Conservation (phyloP, 164 flowering plant genomes). For the Sedum album region DNA sequence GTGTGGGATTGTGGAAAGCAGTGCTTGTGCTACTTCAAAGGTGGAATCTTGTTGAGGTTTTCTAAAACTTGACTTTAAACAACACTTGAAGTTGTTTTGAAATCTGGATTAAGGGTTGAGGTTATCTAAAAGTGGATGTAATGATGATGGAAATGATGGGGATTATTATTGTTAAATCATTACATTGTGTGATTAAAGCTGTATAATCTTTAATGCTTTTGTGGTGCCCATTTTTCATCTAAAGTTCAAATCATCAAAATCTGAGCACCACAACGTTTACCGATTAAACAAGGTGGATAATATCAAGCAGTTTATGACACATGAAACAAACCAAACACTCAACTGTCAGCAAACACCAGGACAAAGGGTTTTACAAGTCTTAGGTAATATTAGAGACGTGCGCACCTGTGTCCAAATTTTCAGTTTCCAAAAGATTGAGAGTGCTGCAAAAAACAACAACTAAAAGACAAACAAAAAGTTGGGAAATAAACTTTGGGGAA, state of each 20-base stretch:
- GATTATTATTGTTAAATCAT: constrained; percentile 50
- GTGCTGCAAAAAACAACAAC: neutral
- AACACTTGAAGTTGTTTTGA: too few species aligned
- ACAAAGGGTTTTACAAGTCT: too few species aligned
- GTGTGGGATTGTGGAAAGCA: too few species aligned
- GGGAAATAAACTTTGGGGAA: too few species aligned
- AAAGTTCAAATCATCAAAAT: neutral
- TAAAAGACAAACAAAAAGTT: neutral
- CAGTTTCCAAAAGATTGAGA: constrained; percentile 2
- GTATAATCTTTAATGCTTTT: neutral
- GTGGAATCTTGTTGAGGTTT: too few species aligned
- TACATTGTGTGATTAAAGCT: constrained; percentile 22
- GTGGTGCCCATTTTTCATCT: neutral
- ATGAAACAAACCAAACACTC: neutral
- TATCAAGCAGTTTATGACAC: neutral
- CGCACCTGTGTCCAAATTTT: neutral
- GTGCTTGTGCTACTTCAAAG: too few species aligned
- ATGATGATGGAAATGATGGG: constrained; percentile 23
- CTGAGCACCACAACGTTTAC: too few species aligned
- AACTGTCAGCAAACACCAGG: neutral
- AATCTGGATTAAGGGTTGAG: neutral
- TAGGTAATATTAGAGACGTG: constrained; percentile 3
- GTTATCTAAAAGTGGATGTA: neutral
- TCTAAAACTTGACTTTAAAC: too few species aligned
- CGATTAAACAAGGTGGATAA: too few species aligned